These are phyloP conservation scores for Cladosporium sphaerospermum DNA, from an alignment of 2,329 filamentous ascomycete genomes.

Conservation along the genomic window DNA sequence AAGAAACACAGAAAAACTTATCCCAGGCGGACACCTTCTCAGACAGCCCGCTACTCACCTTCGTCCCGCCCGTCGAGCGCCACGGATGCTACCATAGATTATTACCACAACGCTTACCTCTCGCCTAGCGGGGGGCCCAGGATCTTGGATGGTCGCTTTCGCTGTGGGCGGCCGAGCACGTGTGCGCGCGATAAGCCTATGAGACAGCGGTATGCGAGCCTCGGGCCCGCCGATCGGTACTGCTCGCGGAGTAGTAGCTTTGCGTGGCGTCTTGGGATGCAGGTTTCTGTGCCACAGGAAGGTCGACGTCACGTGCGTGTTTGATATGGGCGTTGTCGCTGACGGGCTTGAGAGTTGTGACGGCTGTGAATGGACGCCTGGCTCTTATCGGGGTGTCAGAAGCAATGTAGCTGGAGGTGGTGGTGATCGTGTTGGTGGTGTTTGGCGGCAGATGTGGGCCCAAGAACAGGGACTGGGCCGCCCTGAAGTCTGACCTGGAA, in stretches of 20 bases:
- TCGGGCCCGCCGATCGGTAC: conserved; percentile 1
- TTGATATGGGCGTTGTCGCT: background rate
- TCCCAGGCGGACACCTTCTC: no score
- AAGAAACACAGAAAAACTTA: no score
- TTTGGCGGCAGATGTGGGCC: background rate
- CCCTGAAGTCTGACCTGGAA: no score
- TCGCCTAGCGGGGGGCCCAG: background rate
- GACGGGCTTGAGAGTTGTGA: background rate
- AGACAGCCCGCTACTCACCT: no score
- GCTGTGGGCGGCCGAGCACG: background rate
- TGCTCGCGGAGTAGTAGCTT: background rate
- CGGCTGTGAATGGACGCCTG: background rate
- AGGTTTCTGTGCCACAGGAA: no score
- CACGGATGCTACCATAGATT: background rate
- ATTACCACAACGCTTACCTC: background rate
- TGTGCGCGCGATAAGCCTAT: conserved; percentile 5
- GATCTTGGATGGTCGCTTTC: background rate
- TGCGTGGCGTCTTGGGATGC: conserved; percentile 9
- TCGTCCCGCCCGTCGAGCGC: background rate
- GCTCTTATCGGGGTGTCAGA: background rate
- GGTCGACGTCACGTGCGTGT: background rate
- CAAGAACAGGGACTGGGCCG: no score
- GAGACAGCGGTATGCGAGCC: background rate
- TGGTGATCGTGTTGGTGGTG: background rate
- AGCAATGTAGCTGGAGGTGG: background rate